Conservation (phyloP, 2,329 filamentous ascomycete species). For the Aspergillus transmontanensis region DNA sequence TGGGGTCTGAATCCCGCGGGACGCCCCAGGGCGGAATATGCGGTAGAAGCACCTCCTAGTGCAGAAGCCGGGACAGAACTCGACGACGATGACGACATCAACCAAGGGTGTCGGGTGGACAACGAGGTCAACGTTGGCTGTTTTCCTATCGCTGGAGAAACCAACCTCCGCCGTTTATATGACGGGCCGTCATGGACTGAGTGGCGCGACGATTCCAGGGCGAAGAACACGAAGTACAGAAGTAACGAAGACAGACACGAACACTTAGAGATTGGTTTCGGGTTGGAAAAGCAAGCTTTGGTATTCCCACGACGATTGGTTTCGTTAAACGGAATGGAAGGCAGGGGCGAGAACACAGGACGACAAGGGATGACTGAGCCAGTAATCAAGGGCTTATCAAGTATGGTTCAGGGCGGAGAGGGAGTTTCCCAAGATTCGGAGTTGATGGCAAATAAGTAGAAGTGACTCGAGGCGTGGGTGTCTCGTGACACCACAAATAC, state of each 20-base stretch:
- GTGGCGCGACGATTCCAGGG: conserved; percentile 29
- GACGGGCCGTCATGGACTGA: conserved; percentile 36
- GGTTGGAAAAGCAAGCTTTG: too few relatives aligned
- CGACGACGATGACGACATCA: conserved; percentile 29
- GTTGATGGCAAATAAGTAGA: conserved; percentile 4
- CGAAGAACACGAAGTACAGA: conserved; percentile 9
- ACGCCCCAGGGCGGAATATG: conserved; percentile 11
- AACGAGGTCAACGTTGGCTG: conserved; percentile 5
- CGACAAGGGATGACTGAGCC: background rate
- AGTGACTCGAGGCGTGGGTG: background rate
- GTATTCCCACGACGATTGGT: background rate
- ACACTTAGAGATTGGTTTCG: background rate
- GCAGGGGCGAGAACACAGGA: background rate
- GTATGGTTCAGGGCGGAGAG: background rate
- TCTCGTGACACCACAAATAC: background rate
- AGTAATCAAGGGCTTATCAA: conserved; percentile 3
- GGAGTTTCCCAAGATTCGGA: background rate
- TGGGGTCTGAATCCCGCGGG: conserved; percentile 14
- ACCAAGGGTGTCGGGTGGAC: conserved; percentile 8
- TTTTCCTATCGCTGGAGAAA: conserved; percentile 26
- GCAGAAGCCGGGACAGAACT: conserved; percentile 19
- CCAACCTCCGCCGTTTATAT: conserved; percentile 37
- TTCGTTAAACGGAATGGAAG: background rate
- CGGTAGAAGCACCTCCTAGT: conserved; percentile 12
- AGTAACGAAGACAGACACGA: background rate